These are phyloP conservation scores for Hevea brasiliensis DNA, from an alignment of 345 rosid species.

Conservation along the genomic window DNA sequence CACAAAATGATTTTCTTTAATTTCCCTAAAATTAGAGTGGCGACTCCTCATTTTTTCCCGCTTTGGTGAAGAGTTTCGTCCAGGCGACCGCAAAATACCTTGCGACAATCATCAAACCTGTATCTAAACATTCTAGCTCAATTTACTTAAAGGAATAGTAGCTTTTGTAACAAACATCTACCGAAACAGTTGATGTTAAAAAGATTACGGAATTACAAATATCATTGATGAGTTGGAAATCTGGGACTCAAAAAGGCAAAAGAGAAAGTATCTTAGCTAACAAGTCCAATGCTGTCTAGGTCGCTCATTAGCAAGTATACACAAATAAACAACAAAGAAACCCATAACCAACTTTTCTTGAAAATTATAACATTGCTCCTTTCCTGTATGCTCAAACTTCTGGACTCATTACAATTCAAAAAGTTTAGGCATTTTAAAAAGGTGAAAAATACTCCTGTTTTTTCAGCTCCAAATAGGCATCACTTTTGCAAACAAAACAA, in stretches of 20 bases:
- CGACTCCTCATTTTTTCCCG: too few relatives aligned
- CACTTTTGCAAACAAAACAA: background rate
- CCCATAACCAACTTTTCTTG: background rate
- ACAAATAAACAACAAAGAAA: background rate
- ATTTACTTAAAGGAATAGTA: background rate
- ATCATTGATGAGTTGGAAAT: background rate
- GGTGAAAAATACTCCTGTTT: too few relatives aligned
- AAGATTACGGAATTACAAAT: background rate
- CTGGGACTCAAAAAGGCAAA: background rate
- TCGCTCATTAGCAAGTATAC: background rate
- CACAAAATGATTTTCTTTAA: too few relatives aligned
- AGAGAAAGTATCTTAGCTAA: background rate
- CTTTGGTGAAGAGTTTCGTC: too few relatives aligned
- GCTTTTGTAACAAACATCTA: background rate
- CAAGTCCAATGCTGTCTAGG: background rate
- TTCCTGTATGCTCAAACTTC: background rate
- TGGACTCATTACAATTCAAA: background rate
- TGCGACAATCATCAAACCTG: too few relatives aligned
- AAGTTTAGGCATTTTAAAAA: background rate
- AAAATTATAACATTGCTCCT: background rate
- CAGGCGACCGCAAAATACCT: too few relatives aligned
- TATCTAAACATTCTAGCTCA: background rate
- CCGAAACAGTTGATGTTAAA: too few relatives aligned
- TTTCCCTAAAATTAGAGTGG: too few relatives aligned
- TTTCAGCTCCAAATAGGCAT: background rate